A percentile compares a stretch with the other conserved stretches of the same genome.
phyloP scores from a whole-genome alignment of 495 filamentous ascomycete genomes.

The Glarea lozoyensis region DNA sequence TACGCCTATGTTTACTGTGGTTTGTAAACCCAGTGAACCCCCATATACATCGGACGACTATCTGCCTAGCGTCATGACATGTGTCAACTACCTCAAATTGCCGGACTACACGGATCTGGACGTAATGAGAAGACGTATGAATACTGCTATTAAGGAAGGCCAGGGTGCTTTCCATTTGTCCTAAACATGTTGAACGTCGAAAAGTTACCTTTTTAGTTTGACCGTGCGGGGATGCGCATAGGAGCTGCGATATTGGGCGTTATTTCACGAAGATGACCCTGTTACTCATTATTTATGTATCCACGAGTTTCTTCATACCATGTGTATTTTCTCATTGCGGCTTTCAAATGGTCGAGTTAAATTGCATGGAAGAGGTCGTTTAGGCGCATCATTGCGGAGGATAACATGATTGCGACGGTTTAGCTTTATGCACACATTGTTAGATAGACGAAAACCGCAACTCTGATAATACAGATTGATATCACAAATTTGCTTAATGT shows the following conservation, averaged over 20 bases:
- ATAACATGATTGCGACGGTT: slow-evolving; percentile 7
- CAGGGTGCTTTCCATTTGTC: slow-evolving; percentile 98
- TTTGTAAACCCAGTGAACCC: slow-evolving; percentile 94
- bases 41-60: slow-evolving; percentile 96
- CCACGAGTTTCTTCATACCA: slow-evolving; percentile 4
- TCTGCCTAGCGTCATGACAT: slow-evolving; percentile 97
- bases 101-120: slow-evolving; percentile 86
- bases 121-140: slow-evolving; percentile 64
- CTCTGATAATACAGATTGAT: neutral
- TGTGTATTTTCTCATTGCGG: slow-evolving; percentile 7
- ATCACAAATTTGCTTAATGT: neutral
- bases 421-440: slow-evolving; percentile 9
- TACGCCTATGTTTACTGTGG: slow-evolving; percentile 96
- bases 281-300: slow-evolving; percentile 19
- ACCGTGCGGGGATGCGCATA: slow-evolving; percentile 5
- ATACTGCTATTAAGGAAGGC: slow-evolving; percentile 88
- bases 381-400: slow-evolving; percentile 19
- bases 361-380: slow-evolving; percentile 28
- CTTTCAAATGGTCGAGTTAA: slow-evolving; percentile 14
- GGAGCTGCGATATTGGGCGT: slow-evolving; percentile 5
- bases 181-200: slow-evolving; percentile 29
- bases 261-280: slow-evolving; percentile 8
- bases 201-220: neutral
- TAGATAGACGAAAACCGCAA: slow-evolving; percentile 9
- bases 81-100: slow-evolving; percentile 98